phyloP scores from a whole-genome alignment of 140 eudicot genomes.

The Bidens hawaiensis region DNA sequence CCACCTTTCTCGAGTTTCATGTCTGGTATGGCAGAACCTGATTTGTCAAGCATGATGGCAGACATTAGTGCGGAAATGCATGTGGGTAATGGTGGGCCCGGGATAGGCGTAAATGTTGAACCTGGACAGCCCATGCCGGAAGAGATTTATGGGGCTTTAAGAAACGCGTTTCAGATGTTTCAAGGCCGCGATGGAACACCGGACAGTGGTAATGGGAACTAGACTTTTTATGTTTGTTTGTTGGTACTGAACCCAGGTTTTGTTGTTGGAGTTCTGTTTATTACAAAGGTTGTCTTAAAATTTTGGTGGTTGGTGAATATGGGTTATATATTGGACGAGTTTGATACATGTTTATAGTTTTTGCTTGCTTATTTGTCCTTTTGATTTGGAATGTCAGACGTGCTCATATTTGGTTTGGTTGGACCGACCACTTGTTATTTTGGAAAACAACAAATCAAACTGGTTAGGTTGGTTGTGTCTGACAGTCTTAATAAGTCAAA shows the following conservation, averaged over 20 bases:
- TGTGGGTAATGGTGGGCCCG: conserved; percentile 32
- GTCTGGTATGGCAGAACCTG: conserved; percentile 36
- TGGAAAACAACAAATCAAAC: too few species aligned
- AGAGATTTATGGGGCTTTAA: too few species aligned
- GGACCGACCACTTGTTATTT: too few species aligned
- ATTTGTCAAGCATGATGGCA: conserved; percentile 45
- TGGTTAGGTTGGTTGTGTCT: too few species aligned
- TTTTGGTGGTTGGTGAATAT: conserved; percentile 11
- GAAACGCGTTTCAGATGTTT: too few species aligned
- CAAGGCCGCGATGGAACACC: conserved; percentile 33
- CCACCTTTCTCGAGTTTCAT: conserved; percentile 44
- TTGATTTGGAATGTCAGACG: too few species aligned
- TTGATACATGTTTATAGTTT: not conserved
- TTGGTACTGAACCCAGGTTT: conserved; percentile 8
- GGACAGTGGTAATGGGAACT: conserved; percentile 31
- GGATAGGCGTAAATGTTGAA: too few species aligned
- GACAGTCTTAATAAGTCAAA: too few species aligned
- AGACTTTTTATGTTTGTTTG: conserved; percentile 3
- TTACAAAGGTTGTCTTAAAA: not conserved
- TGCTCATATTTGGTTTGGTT: too few species aligned
- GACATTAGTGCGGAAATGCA: conserved; percentile 39
- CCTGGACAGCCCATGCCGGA: too few species aligned
- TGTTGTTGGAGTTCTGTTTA: not conserved
- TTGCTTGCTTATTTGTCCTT: too few species aligned
- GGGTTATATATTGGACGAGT: not conserved